Evolutionary conservation across 2,329 filamentous ascomycete species (phyloP), one percentile per base, ranked within the genome.

Genomic region (Rhynchosporium agropyri): DNA sequence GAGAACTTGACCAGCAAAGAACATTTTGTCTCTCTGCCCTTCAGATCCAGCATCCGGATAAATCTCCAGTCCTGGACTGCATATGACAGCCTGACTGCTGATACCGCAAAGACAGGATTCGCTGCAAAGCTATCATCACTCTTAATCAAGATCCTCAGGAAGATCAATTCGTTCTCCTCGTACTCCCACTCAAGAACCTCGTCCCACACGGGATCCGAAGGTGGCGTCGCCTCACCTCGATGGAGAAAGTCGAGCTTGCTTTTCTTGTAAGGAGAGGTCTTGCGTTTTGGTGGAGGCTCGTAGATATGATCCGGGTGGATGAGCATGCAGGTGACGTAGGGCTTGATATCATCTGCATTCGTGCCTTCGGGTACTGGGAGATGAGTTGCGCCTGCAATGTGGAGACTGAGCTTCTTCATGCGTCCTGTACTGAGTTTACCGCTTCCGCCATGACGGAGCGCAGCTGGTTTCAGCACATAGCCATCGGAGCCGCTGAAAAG

Each of bases 131-230:
- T 81, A 63, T 87, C 84, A 63, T 89, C 87, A 67, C 83, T 86
- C 78, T 90, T 90, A 75, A 90, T 80, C 48, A 89, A 76, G 63
- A 90, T 79, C 0, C 87, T 79, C 67, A 90, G 67, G 68, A 90
- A 90, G 0, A 82, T 81, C 54, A 90, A 71, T 72, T 89, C 87
- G 67, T 85, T 88, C 61, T 89, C 86, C 5, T 87, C 83, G 68
- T 84, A 89, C 64, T 87, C 84, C 87, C 87, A 90, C 70, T 88
- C 85, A 8, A 90, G 76, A 13, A 77, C 78, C 73, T 89, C 85
- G 67, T 89, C 81, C 86, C 86, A 90, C 7, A 90, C 57, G 0
- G 87, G 87, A 64, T 89, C 85, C 0, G 80, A 87, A 0, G 79
- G 72, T 0, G 81, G 80, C 2, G 86, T 83, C 65, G 85, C 87